Evolutionary conservation across 495 filamentous ascomycete genomes (phyloP).

Genomic region (Aspergillus funiculosus): DNA sequence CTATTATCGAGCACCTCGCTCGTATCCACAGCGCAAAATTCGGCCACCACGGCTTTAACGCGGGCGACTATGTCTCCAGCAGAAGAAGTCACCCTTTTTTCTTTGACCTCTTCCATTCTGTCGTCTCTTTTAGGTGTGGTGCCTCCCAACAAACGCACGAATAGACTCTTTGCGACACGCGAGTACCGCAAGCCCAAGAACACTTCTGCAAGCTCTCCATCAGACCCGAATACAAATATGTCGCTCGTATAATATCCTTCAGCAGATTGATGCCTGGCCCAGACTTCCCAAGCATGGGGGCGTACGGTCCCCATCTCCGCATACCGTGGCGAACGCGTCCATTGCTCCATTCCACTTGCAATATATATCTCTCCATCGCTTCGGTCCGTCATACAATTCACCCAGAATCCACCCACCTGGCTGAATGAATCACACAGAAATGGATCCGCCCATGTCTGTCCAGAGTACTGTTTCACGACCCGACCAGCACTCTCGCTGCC

Average conservation of each 20-base stretch:
- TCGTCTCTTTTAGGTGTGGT: background rate
- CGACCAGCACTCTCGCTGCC: constrained; percentile 40
- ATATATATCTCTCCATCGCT: constrained; percentile 42
- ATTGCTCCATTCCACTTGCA: constrained; percentile 41
- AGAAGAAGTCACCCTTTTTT: background rate
- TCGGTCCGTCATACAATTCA: constrained; percentile 48
- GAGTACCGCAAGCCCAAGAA: constrained; percentile 48
- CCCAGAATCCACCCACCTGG: constrained; percentile 49
- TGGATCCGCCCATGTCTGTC: constrained; percentile 37
- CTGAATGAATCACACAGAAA: constrained; percentile 38
- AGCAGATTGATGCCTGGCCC: constrained; percentile 32
- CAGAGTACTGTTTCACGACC: constrained; percentile 33
- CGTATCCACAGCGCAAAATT: constrained; percentile 40
- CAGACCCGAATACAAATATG: constrained; percentile 47
- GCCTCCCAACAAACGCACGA: constrained; percentile 22
- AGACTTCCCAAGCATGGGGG: constrained; percentile 41
- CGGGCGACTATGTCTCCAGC: constrained; percentile 8
- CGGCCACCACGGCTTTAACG: constrained; percentile 15
- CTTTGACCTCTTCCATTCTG: background rate
- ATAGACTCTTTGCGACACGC: constrained; percentile 37
- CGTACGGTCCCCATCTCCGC: constrained; percentile 6
- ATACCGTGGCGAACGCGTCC: constrained; percentile 41
- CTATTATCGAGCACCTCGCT: constrained; percentile 35
- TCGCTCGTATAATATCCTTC: constrained; percentile 42
- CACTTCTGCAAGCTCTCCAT: constrained; percentile 37